These are phyloP conservation scores for Dalbergia cochinchinensis DNA, from an alignment of 306 rosid genomes.

Conservation along the genomic window DNA sequence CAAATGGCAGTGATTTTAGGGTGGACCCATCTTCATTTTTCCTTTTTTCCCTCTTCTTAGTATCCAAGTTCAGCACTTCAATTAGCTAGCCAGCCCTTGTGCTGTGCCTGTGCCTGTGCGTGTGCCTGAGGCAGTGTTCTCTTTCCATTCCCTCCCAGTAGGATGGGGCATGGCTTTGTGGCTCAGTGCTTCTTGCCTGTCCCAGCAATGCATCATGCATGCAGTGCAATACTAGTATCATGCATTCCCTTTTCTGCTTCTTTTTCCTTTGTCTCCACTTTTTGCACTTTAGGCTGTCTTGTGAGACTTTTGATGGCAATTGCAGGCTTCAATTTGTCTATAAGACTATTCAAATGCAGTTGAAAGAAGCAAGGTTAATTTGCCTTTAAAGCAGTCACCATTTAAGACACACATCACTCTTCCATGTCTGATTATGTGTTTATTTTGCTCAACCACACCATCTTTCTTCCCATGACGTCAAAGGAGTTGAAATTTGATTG, in stretches of 20 bases:
- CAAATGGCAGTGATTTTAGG: slow-evolving; percentile 46
- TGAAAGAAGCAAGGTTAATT: slow-evolving; percentile 19
- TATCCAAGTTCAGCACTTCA: slow-evolving; percentile 32
- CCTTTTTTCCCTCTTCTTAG: neutral
- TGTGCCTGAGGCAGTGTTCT: slow-evolving; percentile 37
- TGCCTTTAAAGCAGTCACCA: slow-evolving; percentile 39
- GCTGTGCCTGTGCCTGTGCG: slow-evolving; percentile 17
- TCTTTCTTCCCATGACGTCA: slow-evolving; percentile 51
- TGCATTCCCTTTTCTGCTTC: slow-evolving; percentile 15
- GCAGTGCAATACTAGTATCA: slow-evolving; percentile 7
- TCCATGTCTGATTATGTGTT: slow-evolving; percentile 34
- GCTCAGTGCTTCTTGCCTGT: slow-evolving; percentile 43
- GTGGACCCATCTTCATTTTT: slow-evolving; percentile 40
- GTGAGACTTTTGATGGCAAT: slow-evolving; percentile 37
- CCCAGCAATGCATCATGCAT: slow-evolving; percentile 44
- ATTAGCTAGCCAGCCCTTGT: slow-evolving; percentile 1
- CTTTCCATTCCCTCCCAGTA: slow-evolving; percentile 3
- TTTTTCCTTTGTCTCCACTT: slow-evolving; percentile 36
- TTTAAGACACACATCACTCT: slow-evolving; percentile 32
- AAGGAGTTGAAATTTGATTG: slow-evolving; percentile 45
- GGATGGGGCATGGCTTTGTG: slow-evolving; percentile 43
- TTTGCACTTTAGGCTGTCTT: slow-evolving; percentile 39
- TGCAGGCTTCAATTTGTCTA: slow-evolving; percentile 44
- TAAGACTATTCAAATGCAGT: slow-evolving; percentile 33
- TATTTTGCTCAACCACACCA: neutral